These are phyloP conservation scores for Paraphoma sp. DNA, from an alignment of 2,329 filamentous ascomycete genomes.

Conservation along the genomic window DNA sequence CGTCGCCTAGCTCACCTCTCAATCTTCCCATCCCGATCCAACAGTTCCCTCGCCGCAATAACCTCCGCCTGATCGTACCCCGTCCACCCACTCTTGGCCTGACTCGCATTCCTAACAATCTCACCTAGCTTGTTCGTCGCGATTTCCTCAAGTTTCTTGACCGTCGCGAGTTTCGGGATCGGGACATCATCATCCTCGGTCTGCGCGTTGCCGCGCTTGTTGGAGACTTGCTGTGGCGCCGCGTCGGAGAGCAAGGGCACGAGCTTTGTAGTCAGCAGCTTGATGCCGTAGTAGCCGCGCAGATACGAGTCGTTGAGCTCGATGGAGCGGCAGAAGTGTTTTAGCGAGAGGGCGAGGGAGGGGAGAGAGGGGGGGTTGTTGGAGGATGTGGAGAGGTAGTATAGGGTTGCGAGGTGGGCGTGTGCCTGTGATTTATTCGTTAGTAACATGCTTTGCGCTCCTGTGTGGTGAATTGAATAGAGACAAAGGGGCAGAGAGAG, in stretches of 20 bases:
- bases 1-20: slow-evolving; percentile 16
- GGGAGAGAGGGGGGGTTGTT: slow-evolving; percentile 38
- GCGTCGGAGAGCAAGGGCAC: slow-evolving; percentile 40
- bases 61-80: slow-evolving; percentile 77
- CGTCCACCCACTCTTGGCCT: slow-evolving; percentile 69
- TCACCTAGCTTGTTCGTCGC: slow-evolving; percentile 78
- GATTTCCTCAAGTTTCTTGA: slow-evolving; percentile 72
- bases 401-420: slow-evolving; percentile 82
- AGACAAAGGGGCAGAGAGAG: too few species aligned
- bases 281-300: slow-evolving; percentile 90
- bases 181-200: slow-evolving; percentile 49
- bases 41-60: slow-evolving; percentile 71
- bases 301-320: slow-evolving; percentile 94
- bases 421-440: slow-evolving; percentile 68
- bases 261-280: slow-evolving; percentile 65
- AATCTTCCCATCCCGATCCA: slow-evolving; percentile 59
- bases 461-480: too few species aligned
- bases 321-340: slow-evolving; percentile 86
- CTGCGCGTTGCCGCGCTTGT: slow-evolving; percentile 35
- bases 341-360: slow-evolving; percentile 72
- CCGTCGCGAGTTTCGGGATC: slow-evolving; percentile 63
- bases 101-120: slow-evolving; percentile 70
- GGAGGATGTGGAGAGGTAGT: slow-evolving; percentile 68
- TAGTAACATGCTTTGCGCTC: too few species aligned
- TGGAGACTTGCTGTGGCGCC: slow-evolving; percentile 24